These are phyloP conservation scores for Naegleria gruberi DNA, from an alignment of 208 protist genomes.

Conservation along the genomic window DNA sequence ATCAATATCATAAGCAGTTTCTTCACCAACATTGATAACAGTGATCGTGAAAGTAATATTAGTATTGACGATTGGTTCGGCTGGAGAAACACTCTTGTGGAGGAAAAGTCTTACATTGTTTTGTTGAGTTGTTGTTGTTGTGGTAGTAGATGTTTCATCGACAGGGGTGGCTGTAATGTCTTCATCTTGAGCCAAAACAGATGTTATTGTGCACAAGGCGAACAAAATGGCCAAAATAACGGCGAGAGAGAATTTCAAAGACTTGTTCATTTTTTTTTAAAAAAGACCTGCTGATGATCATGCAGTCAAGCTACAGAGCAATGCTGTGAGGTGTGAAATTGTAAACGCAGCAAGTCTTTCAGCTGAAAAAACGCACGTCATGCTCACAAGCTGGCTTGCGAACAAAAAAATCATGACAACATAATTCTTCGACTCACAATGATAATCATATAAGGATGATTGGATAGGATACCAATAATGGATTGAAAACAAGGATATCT, in stretches of 20 bases:
- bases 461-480: too few species aligned
- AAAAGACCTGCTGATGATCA: too few species aligned
- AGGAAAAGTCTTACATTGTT: neutral
- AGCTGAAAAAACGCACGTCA: too few species aligned
- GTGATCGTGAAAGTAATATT: slow-evolving; percentile 2
- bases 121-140: neutral
- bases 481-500: too few species aligned
- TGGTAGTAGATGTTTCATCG: neutral
- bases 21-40: neutral
- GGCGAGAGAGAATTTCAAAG: neutral
- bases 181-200: neutral
- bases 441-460: too few species aligned
- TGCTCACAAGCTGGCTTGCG: too few species aligned
- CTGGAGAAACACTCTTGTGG: neutral
- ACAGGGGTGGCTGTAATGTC: too few species aligned
- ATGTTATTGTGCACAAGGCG: neutral
- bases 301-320: neutral
- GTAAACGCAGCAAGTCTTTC: too few species aligned
- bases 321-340: too few species aligned
- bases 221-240: neutral
- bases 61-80: neutral
- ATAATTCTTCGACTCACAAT: too few species aligned
- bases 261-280: neutral
- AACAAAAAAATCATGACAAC: too few species aligned
- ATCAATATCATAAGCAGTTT: neutral